A percentile compares a stretch with the other conserved stretches of the same genome.
phyloP scores from a whole-genome alignment of 257 asterid species.

The Nicotiana knightiana region DNA sequence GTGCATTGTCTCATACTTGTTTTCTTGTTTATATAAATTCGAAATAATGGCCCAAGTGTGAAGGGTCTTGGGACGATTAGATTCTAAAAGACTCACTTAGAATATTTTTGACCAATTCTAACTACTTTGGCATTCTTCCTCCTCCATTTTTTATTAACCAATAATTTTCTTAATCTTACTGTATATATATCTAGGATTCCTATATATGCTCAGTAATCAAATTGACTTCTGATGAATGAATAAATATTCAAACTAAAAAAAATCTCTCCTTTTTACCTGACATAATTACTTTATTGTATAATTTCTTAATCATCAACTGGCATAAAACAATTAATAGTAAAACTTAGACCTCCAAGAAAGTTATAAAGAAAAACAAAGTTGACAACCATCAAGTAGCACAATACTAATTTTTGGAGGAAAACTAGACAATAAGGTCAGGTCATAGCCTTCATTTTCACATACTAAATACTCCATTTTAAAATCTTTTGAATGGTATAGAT shows the following conservation, averaged over 20 bases:
- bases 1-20: background rate
- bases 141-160: background rate
- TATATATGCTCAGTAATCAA: background rate
- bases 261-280: background rate
- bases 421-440: constrained; percentile 34
- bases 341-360: background rate
- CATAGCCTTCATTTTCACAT: constrained; percentile 22
- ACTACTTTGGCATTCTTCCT: background rate
- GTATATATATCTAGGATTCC: background rate
- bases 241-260: background rate
- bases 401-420: constrained; percentile 2
- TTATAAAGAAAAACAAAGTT: background rate
- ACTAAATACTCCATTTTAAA: background rate
- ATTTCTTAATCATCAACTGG: background rate
- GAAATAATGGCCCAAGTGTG: constrained; percentile 23
- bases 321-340: background rate
- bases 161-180: background rate
- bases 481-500: constrained; percentile 8
- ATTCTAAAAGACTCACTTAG: constrained; percentile 25
- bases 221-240: background rate
- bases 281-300: background rate
- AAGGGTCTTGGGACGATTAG: constrained; percentile 26
- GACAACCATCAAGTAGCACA: constrained; percentile 15
- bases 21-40: background rate
- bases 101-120: constrained; percentile 21